Evolutionary conservation across 345 rosid genomes (phyloP).

Genomic region (Linum lewisii): DNA sequence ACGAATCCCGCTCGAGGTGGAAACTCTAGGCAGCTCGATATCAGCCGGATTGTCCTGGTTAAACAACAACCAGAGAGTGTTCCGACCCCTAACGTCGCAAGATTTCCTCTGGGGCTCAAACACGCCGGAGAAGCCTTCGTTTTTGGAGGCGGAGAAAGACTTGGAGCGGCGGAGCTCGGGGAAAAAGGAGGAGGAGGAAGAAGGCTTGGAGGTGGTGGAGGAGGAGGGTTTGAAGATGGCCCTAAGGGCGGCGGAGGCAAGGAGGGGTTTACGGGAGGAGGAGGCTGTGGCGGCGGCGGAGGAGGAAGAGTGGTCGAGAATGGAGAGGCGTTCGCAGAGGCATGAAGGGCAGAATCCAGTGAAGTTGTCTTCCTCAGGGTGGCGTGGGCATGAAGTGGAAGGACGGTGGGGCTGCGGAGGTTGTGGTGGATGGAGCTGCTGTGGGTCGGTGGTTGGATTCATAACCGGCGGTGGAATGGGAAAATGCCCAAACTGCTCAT

Average conservation of each 20-base stretch:
- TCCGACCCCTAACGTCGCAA: constrained; percentile 87
- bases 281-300: constrained; percentile 29
- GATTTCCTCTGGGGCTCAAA: constrained; percentile 96
- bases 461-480: constrained; percentile 46
- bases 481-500: constrained; percentile 53
- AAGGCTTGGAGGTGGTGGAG: constrained; percentile 9
- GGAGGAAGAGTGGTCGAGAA: constrained; percentile 43
- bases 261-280: constrained; percentile 51
- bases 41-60: constrained; percentile 48
- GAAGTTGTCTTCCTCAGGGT: constrained; percentile 68
- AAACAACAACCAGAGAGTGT: constrained; percentile 71
- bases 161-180: constrained; percentile 89
- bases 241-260: constrained; percentile 52
- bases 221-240: constrained; percentile 40
- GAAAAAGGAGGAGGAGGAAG: constrained; percentile 42
- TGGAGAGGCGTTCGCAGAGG: constrained; percentile 91
- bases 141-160: constrained; percentile 88
- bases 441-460: constrained; percentile 71
- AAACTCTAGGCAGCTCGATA: constrained; percentile 28
- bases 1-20: constrained; percentile 41
- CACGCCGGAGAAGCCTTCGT: constrained; percentile 72
- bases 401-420: constrained; percentile 82
- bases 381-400: constrained; percentile 81
- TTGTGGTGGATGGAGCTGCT: constrained; percentile 50
- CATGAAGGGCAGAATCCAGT: constrained; percentile 94